Evolutionary conservation across 352 stramenopile genomes (phyloP), one percentile per base, ranked within the genome.

Genomic region (Thalassiosira delicatula): DNA sequence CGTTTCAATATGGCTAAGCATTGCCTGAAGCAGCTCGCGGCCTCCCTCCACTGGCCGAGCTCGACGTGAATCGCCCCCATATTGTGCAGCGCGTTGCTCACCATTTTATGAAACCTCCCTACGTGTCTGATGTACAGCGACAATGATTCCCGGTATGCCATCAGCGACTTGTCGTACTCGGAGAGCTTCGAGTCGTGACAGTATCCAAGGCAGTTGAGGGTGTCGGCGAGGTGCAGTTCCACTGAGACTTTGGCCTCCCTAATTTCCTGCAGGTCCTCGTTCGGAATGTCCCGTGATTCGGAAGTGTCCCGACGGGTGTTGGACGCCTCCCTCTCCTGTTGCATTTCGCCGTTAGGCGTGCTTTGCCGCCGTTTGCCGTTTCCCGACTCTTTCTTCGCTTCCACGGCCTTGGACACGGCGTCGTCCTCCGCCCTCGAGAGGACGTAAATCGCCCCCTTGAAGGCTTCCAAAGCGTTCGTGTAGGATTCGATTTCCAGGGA

Each of bases 171-270:
- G 21, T 85, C 72, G 35, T 76, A 87, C 42, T 91, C 83, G 11
- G 29, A 63, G 29, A 83, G 33, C 44, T 91, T 91, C 17, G 76
- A 74, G 62, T 91, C 86, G 53, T 90, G 80, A 60, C 79, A 88
- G 65, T 85, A 91, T 25, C 83, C 86, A 12, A 91, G 69, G 40
- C 78, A 88, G 69, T 69, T 91, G 11, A 90, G 61, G 30, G 83
- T 87, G 49, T 91, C 86, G 27, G 83, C 83, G 33, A 90, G 74
- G 76, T 91, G 82, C 44, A 91, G 77, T 51, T 91, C 83, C 42
- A 88, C 76, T 17, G 86, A 83, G 9, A 88, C 70, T 71, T 83
- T 88, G 23, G 86, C 76, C 27, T 87, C 83, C 29, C 80, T 79
- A 7, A 91, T 86, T 75, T 86, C 70, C 27, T 88, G 76, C 11